Evolutionary conservation across 371 early-diverging fungal species (phyloP).

Genomic region (Mucor saturninus): DNA sequence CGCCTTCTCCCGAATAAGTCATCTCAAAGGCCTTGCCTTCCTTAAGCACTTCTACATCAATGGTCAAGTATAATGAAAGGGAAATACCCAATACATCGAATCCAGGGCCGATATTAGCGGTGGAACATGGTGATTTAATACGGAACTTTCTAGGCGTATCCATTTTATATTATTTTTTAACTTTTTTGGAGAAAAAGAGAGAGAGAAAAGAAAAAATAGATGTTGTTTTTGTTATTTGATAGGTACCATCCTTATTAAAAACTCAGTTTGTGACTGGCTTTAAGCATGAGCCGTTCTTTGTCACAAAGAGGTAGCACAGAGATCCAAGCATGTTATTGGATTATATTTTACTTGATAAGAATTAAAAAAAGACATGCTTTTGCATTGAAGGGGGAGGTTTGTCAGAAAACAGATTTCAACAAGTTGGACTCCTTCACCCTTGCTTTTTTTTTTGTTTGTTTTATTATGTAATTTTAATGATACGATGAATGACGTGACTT

Average conservation of each 20-base stretch:
- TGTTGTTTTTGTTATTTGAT: background rate
- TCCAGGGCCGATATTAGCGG: conserved; percentile 97
- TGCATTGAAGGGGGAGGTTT: too few species aligned
- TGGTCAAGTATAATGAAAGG: conserved; percentile 80
- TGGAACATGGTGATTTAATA: conserved; percentile 89
- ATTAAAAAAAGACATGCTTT: too few species aligned
- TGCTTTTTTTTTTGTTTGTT: too few species aligned
- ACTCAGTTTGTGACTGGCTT: conserved; percentile 13
- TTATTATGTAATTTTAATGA: too few species aligned
- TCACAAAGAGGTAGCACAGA: conserved; percentile 16
- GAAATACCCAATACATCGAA: conserved; percentile 95
- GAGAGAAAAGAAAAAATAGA: background rate
- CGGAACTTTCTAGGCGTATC: conserved; percentile 59
- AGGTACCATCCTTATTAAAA: background rate
- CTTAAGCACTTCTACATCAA: conserved; percentile 58
- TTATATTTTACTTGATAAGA: background rate
- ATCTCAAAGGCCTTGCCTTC: conserved; percentile 49
- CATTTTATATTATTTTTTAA: conserved; percentile 9
- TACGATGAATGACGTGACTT: too few species aligned
- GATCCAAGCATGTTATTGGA: conserved; percentile 21
- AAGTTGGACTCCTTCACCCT: too few species aligned
- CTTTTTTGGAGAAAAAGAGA: conserved; percentile 4
- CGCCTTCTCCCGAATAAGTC: conserved; percentile 82
- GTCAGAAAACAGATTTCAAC: too few species aligned
- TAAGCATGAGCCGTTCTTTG: conserved; percentile 24